Evolutionary conservation across 2,329 filamentous ascomycete genomes (phyloP).

Genomic region (Diplodia mutila): DNA sequence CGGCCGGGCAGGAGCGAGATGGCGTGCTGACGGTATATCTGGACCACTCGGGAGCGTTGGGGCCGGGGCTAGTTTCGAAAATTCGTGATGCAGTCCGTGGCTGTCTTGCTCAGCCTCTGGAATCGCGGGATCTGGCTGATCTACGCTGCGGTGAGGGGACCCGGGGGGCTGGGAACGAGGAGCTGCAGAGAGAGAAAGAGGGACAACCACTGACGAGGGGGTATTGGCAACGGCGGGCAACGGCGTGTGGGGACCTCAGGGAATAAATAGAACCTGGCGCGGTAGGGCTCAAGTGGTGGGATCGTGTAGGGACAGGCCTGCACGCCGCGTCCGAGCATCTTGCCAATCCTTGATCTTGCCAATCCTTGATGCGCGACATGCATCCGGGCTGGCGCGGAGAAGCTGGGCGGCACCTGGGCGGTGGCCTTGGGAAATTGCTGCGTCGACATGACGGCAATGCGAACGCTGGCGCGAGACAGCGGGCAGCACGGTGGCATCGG

Average conservation of each 20-base stretch:
- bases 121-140: slow-evolving; percentile 19
- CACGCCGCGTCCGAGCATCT: neutral
- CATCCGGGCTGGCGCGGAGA: slow-evolving; percentile 13
- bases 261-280: slow-evolving; percentile 24
- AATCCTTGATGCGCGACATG: slow-evolving; percentile 24
- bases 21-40: slow-evolving; percentile 5
- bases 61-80: slow-evolving; percentile 24
- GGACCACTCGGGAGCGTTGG: slow-evolving; percentile 13
- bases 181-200: slow-evolving; percentile 17
- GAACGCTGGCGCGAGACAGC: slow-evolving; percentile 3
- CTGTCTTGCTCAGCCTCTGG: slow-evolving; percentile 20
- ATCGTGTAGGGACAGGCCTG: slow-evolving; percentile 17
- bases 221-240: slow-evolving; percentile 14
- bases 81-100: slow-evolving; percentile 26
- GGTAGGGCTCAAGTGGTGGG: slow-evolving; percentile 21
- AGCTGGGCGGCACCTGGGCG: slow-evolving; percentile 18
- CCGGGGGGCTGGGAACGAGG: slow-evolving; percentile 7
- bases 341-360: slow-evolving; percentile 18
- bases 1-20: neutral
- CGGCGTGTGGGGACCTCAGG: slow-evolving; percentile 21
- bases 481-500: neutral
- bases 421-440: slow-evolving; percentile 16
- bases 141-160: slow-evolving; percentile 10
- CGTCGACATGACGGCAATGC: slow-evolving; percentile 1
- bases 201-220: slow-evolving; percentile 5